A percentile compares a stretch with the other conserved stretches of the same genome.
Evolutionary conservation across 371 early-diverging fungal species (phyloP).

Genomic region (Rhizopus sp.): DNA sequence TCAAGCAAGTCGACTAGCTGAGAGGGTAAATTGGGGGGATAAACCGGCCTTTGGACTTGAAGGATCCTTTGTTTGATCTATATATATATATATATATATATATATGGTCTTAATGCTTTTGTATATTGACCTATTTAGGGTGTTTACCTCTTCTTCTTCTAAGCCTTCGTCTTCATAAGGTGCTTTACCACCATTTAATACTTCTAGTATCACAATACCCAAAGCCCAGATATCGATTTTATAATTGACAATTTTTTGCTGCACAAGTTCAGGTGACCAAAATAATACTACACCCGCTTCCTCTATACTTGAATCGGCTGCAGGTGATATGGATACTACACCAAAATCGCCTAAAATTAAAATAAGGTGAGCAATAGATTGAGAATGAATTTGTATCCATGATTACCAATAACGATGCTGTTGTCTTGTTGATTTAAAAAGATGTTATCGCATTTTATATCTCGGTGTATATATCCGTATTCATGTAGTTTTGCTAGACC

Average conservation of each 20-base stretch:
- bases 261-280: conserved; percentile 55
- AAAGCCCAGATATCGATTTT: conserved; percentile 55
- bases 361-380: background rate
- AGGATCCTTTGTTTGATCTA: conserved; percentile 54
- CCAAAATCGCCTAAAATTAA: conserved; percentile 48
- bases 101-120: background rate
- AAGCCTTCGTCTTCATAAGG: conserved; percentile 54
- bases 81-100: too few species aligned
- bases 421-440: conserved; percentile 44
- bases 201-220: conserved; percentile 51
- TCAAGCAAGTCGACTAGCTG: conserved; percentile 40
- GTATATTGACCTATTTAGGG: background rate
- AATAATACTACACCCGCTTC: conserved; percentile 57
- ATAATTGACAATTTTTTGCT: conserved; percentile 45
- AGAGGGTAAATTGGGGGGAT: conserved; percentile 41
- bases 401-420: conserved; percentile 46
- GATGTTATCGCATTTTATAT: conserved; percentile 56
- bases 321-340: conserved; percentile 50
- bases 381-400: background rate
- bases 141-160: conserved; percentile 47
- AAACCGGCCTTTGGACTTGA: conserved; percentile 37
- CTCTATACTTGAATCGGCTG: conserved; percentile 50
- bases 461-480: conserved; percentile 53
- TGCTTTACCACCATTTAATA: conserved; percentile 50
- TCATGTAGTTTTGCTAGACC: conserved; percentile 50